Conservation (phyloP, 2,329 filamentous ascomycete species). For the Claviceps humidiphila region DNA sequence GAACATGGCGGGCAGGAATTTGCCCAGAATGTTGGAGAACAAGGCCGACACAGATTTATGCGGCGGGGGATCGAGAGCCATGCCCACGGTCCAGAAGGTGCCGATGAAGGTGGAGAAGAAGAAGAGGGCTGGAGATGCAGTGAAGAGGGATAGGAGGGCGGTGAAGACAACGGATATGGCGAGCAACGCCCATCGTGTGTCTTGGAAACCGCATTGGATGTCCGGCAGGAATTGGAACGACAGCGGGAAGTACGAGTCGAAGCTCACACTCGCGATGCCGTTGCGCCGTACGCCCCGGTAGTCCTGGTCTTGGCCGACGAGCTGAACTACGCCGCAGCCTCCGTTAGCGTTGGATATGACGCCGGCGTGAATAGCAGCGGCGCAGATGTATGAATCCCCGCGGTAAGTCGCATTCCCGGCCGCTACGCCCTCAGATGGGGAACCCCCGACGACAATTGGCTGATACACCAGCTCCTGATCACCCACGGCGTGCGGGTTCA, state of each 20-base stretch:
- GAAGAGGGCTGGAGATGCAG: constrained; percentile 63
- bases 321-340: constrained; percentile 68
- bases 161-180: constrained; percentile 73
- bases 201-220: constrained; percentile 55
- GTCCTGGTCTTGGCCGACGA: constrained; percentile 53
- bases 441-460: constrained; percentile 55
- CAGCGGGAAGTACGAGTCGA: constrained; percentile 81
- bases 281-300: constrained; percentile 54
- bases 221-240: constrained; percentile 64
- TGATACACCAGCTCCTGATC: constrained; percentile 51
- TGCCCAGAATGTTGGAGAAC: constrained; percentile 64
- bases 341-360: constrained; percentile 58
- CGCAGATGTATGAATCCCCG: constrained; percentile 80
- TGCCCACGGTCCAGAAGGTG: constrained; percentile 78
- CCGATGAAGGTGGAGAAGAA: constrained; percentile 74
- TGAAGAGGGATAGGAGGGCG: constrained; percentile 66
- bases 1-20: constrained; percentile 78
- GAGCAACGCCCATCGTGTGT: constrained; percentile 74
- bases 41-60: constrained; percentile 54
- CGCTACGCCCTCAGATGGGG: constrained; percentile 28
- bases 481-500: constrained; percentile 66
- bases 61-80: constrained; percentile 76
- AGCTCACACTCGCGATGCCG: constrained; percentile 63
- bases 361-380: constrained; percentile 71
- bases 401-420: constrained; percentile 53